Evolutionary conservation across 176 grass and related monocot genomes (phyloP).

Genomic region (Zea mays): DNA sequence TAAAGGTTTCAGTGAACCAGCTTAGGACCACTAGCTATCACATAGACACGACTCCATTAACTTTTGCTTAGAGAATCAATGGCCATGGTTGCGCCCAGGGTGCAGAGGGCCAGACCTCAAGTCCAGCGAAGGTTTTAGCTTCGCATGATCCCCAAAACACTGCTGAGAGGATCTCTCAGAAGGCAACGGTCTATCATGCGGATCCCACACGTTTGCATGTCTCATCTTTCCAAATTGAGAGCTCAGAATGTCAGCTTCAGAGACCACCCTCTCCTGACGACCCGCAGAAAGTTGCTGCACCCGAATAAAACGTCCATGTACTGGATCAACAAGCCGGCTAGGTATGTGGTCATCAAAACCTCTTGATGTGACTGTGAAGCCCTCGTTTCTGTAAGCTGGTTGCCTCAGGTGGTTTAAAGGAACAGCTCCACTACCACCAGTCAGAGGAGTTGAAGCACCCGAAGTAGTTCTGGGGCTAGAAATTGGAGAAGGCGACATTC

Average conservation of each 20-base stretch:
- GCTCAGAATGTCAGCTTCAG: slow-evolving; percentile 68
- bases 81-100: slow-evolving; percentile 32
- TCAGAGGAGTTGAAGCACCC: slow-evolving; percentile 83
- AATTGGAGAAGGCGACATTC: slow-evolving; percentile 93
- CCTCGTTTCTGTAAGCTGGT: slow-evolving; percentile 56
- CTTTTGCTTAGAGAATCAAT: slow-evolving; percentile 37
- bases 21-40: slow-evolving; percentile 31
- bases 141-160: slow-evolving; percentile 44
- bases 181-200: slow-evolving; percentile 46
- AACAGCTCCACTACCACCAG: slow-evolving; percentile 70
- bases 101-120: slow-evolving; percentile 46
- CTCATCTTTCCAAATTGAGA: slow-evolving; percentile 73
- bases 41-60: slow-evolving; percentile 28
- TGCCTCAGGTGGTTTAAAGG: slow-evolving; percentile 69
- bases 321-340: slow-evolving; percentile 30
- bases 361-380: slow-evolving; percentile 49
- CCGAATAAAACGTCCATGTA: slow-evolving; percentile 49
- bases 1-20: slow-evolving; percentile 33
- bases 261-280: slow-evolving; percentile 57
- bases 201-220: slow-evolving; percentile 62
- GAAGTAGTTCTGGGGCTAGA: slow-evolving; percentile 93
- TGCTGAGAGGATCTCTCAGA: slow-evolving; percentile 52
- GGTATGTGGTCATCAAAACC: slow-evolving; percentile 37
- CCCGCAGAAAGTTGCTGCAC: slow-evolving; percentile 50
- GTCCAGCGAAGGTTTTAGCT: slow-evolving; percentile 69